Conservation (phyloP, 2,329 filamentous ascomycete genomes). For the Aplosporella prunicola region DNA sequence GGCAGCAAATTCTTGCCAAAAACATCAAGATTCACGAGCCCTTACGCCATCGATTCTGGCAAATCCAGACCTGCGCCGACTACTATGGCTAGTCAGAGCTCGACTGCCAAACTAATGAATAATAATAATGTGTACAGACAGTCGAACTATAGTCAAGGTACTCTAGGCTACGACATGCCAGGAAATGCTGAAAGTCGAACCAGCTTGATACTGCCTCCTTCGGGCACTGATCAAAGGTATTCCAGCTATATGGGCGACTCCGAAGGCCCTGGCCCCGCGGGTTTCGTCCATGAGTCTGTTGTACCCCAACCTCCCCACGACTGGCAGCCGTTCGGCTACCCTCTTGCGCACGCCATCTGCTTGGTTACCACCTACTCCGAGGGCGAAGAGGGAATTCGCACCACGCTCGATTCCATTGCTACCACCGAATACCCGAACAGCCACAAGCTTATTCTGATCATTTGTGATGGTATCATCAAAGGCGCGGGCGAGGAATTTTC, state of each 20-base stretch:
- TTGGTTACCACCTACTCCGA: constrained; percentile 96
- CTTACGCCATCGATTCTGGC: constrained; percentile 64
- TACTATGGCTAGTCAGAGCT: constrained; percentile 89
- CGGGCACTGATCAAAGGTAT: constrained; percentile 39
- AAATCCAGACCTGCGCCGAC: constrained; percentile 53
- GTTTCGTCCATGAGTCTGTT: constrained; percentile 93
- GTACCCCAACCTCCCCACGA: constrained; percentile 93
- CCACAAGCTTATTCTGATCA: constrained; percentile 91
- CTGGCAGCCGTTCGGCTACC: constrained; percentile 95
- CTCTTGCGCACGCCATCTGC: constrained; percentile 86
- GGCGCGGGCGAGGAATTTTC: constrained; percentile 79
- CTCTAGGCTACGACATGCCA: constrained; percentile 34
- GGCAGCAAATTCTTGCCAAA: constrained; percentile 78
- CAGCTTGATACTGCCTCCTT: constrained; percentile 34
- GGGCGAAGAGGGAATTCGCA: constrained; percentile 83
- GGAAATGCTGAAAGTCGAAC: constrained; percentile 30
- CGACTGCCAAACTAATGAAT: constrained; percentile 61
- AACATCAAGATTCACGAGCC: constrained; percentile 87
- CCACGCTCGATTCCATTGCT: constrained; percentile 89
- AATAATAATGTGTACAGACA: constrained; percentile 59
- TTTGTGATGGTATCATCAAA: constrained; percentile 97
- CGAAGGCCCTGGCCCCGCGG: constrained; percentile 71
- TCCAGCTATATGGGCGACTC: constrained; percentile 48
- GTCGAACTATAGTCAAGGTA: constrained; percentile 48
- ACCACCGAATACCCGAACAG: constrained; percentile 99